Evolutionary conservation across 441 rosid genomes (phyloP).

Genomic region (Dalechampia spathulata): DNA sequence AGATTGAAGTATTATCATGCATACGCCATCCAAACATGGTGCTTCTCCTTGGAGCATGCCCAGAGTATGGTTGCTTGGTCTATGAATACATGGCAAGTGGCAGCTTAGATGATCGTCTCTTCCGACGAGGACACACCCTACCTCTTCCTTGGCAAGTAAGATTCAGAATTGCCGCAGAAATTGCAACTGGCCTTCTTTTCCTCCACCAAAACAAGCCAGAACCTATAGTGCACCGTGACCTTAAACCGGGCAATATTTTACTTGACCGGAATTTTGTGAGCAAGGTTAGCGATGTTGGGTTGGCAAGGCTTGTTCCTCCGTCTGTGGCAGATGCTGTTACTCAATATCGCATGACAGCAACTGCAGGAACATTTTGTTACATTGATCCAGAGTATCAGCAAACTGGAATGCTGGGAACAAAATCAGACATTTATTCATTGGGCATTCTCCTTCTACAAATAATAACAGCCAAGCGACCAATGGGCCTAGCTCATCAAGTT

Average conservation of each 20-base stretch:
- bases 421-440: constrained; percentile 72
- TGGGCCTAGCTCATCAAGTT: constrained; percentile 70
- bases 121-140: too few species aligned
- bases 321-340: constrained; percentile 51
- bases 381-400: constrained; percentile 95
- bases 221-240: constrained; percentile 83
- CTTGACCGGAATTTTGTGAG: constrained; percentile 74
- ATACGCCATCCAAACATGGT: too few species aligned
- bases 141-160: constrained; percentile 65
- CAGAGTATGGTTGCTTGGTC: too few species aligned
- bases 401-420: constrained; percentile 70
- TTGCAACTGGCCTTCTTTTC: constrained; percentile 75
- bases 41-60: too few species aligned
- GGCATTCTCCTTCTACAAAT: constrained; percentile 77
- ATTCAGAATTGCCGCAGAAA: constrained; percentile 71
- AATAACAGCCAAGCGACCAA: constrained; percentile 73
- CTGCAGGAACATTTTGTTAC: constrained; percentile 89
- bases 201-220: constrained; percentile 90
- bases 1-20: constrained; percentile 56
- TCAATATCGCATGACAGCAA: constrained; percentile 75
- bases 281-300: constrained; percentile 82
- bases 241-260: constrained; percentile 82
- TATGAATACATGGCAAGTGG: too few species aligned
- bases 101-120: too few species aligned
- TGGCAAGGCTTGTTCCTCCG: constrained; percentile 88